Evolutionary conservation across 768 basidiomycete genomes (phyloP), one percentile per base, ranked within the genome.

Genomic region (Cystobasidium onofrii): DNA sequence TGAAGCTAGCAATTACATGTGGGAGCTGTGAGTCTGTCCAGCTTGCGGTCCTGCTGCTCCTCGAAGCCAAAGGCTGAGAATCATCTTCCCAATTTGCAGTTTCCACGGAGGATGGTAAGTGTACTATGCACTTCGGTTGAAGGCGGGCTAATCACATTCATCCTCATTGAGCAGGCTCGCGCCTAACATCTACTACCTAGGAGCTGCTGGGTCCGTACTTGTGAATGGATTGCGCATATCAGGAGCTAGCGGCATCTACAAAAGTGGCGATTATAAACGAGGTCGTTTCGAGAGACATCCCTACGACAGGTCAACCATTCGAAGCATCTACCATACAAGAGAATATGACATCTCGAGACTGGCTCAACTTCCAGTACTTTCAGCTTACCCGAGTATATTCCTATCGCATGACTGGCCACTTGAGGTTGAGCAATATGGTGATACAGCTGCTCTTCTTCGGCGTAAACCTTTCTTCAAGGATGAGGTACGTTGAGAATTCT

Each of bases 341-440:
- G 88, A 92, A 80, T 95, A 88, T 82, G 89, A 88, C 75, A 84
- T 97, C 43, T 85, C 86, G 39, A 87, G 89, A 65, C 82, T 97
- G 7, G 88, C 91, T 29, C 85, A 82, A 75, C n/a, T 70, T 2
- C 46, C 74, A 18, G 18, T 52, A 31, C 18, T 74, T 31, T 41
- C 36, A 23, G 60, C 55, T 2, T 33, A 23, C 60, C 64, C 74
- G 25, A 67, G 57, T 13, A 85, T 98, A 31, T 91, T 97, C 83
- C 84, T 98, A 41, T 97, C 94, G 1, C 95, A 99, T 80, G 96
- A 98, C 81, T 99, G 95, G 96, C 96, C 96, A 0, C 85, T 86
- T 50, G 84, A 84, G 1, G 93, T 99, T 67, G 92, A 90, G 74
- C 86, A 87, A 10, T 84, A 92, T 76, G 93, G 94, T 20, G 85